Percentiles rank a stretch among this genome's conserved stretches.
Evolutionary conservation across 164 flowering plant genomes (phyloP).

Genomic region (Sedum album): DNA sequence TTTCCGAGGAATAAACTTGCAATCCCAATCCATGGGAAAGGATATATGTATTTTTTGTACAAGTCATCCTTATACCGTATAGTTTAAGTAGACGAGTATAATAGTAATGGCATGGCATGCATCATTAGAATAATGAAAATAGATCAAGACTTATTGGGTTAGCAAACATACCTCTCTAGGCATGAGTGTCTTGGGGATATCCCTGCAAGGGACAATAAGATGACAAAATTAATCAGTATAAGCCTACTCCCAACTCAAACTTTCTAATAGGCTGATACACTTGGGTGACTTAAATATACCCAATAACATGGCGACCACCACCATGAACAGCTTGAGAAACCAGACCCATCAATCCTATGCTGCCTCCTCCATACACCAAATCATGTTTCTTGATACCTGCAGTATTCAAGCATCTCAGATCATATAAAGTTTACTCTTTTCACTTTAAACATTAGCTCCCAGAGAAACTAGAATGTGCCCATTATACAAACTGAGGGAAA

Average conservation of each 20-base stretch:
- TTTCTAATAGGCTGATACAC: not conserved
- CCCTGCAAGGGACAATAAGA: conserved; percentile 65
- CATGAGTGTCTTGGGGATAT: conserved; percentile 97
- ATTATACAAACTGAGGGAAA: too few species aligned
- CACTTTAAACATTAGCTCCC: too few species aligned
- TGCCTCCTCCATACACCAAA: conserved; percentile 95
- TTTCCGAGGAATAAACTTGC: conserved; percentile 1
- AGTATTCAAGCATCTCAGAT: not conserved
- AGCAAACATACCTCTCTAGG: conserved; percentile 84
- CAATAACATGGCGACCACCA: conserved; percentile 86
- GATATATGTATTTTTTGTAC: not conserved
- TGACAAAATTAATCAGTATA: conserved; percentile 34
- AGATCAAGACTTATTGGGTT: conserved; percentile 15
- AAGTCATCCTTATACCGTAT: not conserved
- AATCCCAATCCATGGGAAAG: not conserved
- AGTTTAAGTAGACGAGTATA: not conserved
- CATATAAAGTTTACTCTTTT: too few species aligned
- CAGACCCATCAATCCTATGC: conserved; percentile 91
- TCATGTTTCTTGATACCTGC: conserved; percentile 88
- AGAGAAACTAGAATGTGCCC: too few species aligned
- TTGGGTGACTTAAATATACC: conserved; percentile 24
- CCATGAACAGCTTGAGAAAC: conserved; percentile 88
- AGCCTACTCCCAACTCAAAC: not conserved
- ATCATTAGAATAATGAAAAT: not conserved
- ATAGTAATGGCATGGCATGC: not conserved